Conservation (phyloP, 306 rosid species). For the Vachellia pachyceras region DNA sequence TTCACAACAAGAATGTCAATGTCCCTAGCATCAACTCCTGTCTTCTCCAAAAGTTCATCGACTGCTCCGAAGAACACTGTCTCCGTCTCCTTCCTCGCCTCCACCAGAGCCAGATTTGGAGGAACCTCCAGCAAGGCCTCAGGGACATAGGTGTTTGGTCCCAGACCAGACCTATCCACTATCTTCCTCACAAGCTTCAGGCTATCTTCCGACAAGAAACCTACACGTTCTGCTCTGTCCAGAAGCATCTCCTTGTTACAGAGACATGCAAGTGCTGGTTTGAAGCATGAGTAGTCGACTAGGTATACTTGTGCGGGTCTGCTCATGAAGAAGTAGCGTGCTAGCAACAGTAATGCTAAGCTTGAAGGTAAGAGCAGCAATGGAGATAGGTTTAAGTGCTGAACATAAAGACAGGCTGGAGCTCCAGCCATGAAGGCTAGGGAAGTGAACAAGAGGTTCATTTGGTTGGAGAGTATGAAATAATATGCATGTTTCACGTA, state of each 20-base stretch:
- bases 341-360: neutral
- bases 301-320: conserved; percentile 21
- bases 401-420: conserved; percentile 2
- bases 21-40: conserved; percentile 31
- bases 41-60: conserved; percentile 43
- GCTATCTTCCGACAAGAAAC: conserved; percentile 29
- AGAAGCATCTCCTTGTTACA: conserved; percentile 35
- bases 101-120: conserved; percentile 14
- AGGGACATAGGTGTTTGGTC: conserved; percentile 39
- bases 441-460: neutral
- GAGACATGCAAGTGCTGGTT: conserved; percentile 12
- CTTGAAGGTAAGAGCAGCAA: neutral
- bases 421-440: conserved; percentile 25
- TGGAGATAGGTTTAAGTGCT: neutral
- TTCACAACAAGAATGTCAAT: conserved; percentile 39
- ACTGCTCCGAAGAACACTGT: conserved; percentile 35
- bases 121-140: conserved; percentile 28
- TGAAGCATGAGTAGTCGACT: conserved; percentile 44
- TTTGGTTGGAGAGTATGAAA: neutral
- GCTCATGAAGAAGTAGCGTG: neutral
- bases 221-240: neutral
- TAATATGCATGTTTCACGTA: neutral
- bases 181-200: conserved; percentile 32
- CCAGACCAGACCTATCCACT: conserved; percentile 40
- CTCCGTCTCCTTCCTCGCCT: conserved; percentile 34